Evolutionary conservation across 495 filamentous ascomycete species (phyloP).

Genomic region (Daldinia concentrica): DNA sequence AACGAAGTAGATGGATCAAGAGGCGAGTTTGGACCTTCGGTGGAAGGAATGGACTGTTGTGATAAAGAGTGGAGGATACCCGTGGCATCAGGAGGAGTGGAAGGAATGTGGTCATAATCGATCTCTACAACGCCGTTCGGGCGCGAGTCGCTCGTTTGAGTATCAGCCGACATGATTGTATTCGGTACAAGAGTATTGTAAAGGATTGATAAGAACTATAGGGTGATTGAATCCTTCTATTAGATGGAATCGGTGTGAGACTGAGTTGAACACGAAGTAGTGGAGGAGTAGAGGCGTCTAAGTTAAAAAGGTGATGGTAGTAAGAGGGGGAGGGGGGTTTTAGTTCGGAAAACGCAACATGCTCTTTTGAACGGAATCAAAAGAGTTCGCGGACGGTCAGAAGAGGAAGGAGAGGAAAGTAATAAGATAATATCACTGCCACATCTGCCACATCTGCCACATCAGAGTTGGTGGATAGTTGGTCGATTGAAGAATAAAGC

Average conservation of each 20-base stretch:
- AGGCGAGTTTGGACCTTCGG: constrained; percentile 55
- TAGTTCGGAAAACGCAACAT: constrained; percentile 14
- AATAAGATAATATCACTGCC: constrained; percentile 4
- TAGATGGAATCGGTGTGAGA: constrained; percentile 1
- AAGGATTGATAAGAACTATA: neutral
- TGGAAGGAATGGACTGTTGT: constrained; percentile 56
- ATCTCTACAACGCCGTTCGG: constrained; percentile 40
- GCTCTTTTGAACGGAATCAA: constrained; percentile 27
- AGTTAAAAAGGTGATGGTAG: neutral
- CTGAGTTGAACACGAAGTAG: constrained; percentile 16
- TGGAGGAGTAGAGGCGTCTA: constrained; percentile 1
- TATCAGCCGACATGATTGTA: constrained; percentile 40
- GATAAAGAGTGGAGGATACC: constrained; percentile 44
- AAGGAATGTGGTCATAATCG: constrained; percentile 51
- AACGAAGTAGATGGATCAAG: constrained; percentile 49
- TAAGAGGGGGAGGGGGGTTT: neutral
- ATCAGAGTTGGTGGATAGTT: constrained; percentile 20
- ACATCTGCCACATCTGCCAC: constrained; percentile 32
- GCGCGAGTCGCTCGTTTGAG: constrained; percentile 33
- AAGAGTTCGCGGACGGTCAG: constrained; percentile 15
- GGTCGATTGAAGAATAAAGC: neutral
- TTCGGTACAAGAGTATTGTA: neutral
- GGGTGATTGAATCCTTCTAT: neutral
- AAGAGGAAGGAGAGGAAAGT: constrained; percentile 3
- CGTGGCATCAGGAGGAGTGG: constrained; percentile 52